These are phyloP conservation scores for Solidago caesia DNA, from an alignment of 129 eudicot genomes.

Conservation along the genomic window DNA sequence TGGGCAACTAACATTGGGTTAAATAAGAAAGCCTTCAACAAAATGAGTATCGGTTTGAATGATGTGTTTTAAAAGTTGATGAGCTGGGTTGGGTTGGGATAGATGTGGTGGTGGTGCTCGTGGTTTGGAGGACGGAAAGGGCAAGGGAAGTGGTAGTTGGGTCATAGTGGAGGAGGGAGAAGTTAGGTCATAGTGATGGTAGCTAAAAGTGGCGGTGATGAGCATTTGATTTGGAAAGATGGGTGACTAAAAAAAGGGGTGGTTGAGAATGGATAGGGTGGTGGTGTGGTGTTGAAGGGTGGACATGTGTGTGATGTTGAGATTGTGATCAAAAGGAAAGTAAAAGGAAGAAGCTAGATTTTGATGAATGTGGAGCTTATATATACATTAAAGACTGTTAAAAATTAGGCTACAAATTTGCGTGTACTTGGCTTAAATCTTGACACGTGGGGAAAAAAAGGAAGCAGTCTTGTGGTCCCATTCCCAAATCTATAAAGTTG, in stretches of 20 bases:
- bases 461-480: no score
- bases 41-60: slow-evolving; percentile 60
- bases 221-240: slow-evolving; percentile 74
- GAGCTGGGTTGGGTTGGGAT: no score
- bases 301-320: slow-evolving; percentile 47
- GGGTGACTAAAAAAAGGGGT: slow-evolving; percentile 91
- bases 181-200: slow-evolving; percentile 58
- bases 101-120: slow-evolving; percentile 35
- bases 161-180: slow-evolving; percentile 53
- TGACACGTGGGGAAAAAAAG: no score
- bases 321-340: slow-evolving; percentile 14
- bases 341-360: slow-evolving; percentile 5
- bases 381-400: no score
- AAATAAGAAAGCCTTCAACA: slow-evolving; percentile 77
- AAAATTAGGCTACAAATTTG: no score
- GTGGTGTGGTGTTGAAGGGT: slow-evolving; percentile 64
- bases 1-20: slow-evolving; percentile 63
- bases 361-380: slow-evolving; percentile 1
- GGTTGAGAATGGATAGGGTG: slow-evolving; percentile 75
- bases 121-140: slow-evolving; percentile 38
- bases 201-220: slow-evolving; percentile 47
- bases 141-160: slow-evolving; percentile 52
- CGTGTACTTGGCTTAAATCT: no score
- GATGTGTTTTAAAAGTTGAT: no score
- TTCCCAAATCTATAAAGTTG: no score